Percentiles rank a stretch among this genome's conserved stretches.
Conservation (phyloP, 2,329 filamentous ascomycete species). For the Pestalotiopsis sp. region DNA sequence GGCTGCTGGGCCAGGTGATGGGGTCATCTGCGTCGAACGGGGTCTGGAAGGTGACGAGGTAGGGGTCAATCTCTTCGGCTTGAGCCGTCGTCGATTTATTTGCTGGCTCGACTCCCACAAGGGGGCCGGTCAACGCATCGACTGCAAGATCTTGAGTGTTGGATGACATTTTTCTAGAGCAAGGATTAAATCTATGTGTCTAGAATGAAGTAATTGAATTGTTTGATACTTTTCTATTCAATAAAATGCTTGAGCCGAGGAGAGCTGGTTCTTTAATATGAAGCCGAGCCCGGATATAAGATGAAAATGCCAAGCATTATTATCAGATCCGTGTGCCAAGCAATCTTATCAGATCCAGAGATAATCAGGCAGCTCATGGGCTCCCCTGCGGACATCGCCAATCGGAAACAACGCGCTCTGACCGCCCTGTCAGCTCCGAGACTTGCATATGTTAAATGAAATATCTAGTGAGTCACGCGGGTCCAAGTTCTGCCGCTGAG, state of each 20-base stretch:
- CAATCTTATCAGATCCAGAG: slow-evolving; percentile 14
- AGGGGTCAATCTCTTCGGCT: slow-evolving; percentile 15
- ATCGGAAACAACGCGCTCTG: background rate
- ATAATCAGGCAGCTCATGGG: background rate
- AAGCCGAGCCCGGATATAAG: background rate
- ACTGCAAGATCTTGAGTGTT: background rate
- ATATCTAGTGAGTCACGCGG: background rate
- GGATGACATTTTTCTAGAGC: background rate
- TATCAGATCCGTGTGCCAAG: slow-evolving; percentile 3
- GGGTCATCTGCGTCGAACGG: slow-evolving; percentile 38
- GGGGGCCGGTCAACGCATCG: background rate
- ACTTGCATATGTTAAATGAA: background rate
- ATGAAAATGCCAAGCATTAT: background rate
- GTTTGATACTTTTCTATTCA: background rate
- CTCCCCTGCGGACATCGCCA: background rate
- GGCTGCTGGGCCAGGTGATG: slow-evolving; percentile 38
- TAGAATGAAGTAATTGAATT: background rate
- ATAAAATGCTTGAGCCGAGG: background rate
- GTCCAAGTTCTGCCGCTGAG: background rate
- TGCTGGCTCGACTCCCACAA: background rate
- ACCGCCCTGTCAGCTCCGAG: background rate
- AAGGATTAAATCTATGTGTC: background rate
- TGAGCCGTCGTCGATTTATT: background rate
- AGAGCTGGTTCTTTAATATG: background rate
- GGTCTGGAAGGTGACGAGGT: slow-evolving; percentile 25